Evolutionary conservation across 2,329 filamentous ascomycete species (phyloP).

Genomic region (Fonsecaea monophora): DNA sequence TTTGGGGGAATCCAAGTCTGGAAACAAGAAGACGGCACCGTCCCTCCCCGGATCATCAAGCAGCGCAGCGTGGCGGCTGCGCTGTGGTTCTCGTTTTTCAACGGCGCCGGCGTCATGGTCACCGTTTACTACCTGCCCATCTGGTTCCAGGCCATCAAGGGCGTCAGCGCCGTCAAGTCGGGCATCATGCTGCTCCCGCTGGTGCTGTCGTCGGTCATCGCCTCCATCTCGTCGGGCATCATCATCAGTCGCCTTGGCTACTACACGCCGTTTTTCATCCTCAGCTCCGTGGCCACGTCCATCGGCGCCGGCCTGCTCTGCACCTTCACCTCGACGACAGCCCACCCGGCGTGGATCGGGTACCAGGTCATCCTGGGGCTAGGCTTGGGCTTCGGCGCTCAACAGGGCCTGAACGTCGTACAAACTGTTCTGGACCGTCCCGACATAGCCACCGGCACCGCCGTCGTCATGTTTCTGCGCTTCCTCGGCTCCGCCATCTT

Average conservation of each 20-base stretch:
- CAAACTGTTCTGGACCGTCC: conserved; percentile 39
- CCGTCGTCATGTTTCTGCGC: conserved; percentile 45
- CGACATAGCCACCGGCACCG: conserved; percentile 42
- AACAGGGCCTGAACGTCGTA: conserved; percentile 42
- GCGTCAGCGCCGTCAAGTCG: conserved; percentile 40
- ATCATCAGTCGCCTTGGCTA: conserved; percentile 33
- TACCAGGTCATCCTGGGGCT: conserved; percentile 44
- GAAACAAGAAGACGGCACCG: conserved; percentile 55
- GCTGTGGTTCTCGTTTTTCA: conserved; percentile 47
- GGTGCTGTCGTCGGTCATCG: conserved; percentile 30
- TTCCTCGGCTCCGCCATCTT: conserved; percentile 46
- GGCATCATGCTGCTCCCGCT: conserved; percentile 33
- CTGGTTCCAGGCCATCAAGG: conserved; percentile 55
- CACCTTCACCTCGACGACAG: conserved; percentile 36
- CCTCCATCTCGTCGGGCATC: conserved; percentile 27
- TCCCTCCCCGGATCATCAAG: conserved; percentile 47
- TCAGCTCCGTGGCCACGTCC: conserved; percentile 36
- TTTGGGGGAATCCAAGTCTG: conserved; percentile 58
- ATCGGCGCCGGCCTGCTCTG: conserved; percentile 44
- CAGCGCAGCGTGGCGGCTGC: conserved; percentile 45
- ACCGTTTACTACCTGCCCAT: conserved; percentile 51
- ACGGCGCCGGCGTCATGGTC: conserved; percentile 45
- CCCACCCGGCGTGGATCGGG: conserved; percentile 39
- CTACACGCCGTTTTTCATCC: conserved; percentile 38
- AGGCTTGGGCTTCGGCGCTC: conserved; percentile 37